A percentile compares a stretch with the other conserved stretches of the same genome.
Evolutionary conservation across 2,329 filamentous ascomycete genomes (phyloP).

Genomic region (Phoma herbarum): DNA sequence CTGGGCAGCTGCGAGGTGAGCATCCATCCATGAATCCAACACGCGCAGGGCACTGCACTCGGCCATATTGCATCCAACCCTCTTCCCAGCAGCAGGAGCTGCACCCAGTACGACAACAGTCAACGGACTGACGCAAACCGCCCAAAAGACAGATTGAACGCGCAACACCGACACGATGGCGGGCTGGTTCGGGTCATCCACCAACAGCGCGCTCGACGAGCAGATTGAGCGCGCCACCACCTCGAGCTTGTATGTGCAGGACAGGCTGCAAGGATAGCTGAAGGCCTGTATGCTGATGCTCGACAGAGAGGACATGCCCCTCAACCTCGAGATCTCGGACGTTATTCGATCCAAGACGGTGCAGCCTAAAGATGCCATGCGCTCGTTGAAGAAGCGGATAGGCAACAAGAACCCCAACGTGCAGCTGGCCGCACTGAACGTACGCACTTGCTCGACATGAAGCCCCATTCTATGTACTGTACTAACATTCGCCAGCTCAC

Average conservation of each 20-base stretch:
- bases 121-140: background rate
- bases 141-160: background rate
- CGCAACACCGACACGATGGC: conserved; percentile 68
- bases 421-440: conserved; percentile 92
- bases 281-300: conserved; percentile 20
- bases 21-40: background rate
- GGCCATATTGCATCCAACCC: background rate
- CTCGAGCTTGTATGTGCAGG: conserved; percentile 77
- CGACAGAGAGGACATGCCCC: conserved; percentile 87
- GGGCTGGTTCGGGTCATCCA: conserved; percentile 88
- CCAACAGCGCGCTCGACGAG: conserved; percentile 91
- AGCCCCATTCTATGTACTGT: conserved; percentile 11
- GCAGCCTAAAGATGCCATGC: conserved; percentile 97
- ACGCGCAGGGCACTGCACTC: background rate
- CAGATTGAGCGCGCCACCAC: conserved; percentile 95
- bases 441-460: conserved; percentile 52
- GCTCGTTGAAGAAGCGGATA: conserved; percentile 90
- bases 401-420: conserved; percentile 98
- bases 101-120: background rate
- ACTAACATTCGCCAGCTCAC: conserved; percentile 70
- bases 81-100: background rate
- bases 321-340: conserved; percentile 98
- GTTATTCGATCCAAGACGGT: conserved; percentile 97
- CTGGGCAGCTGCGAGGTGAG: conserved; percentile 14
- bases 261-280: background rate